A percentile compares a stretch with the other conserved stretches of the same genome.
phyloP scores from a whole-genome alignment of 2,329 filamentous ascomycete genomes.

The Fusarium algeriense region DNA sequence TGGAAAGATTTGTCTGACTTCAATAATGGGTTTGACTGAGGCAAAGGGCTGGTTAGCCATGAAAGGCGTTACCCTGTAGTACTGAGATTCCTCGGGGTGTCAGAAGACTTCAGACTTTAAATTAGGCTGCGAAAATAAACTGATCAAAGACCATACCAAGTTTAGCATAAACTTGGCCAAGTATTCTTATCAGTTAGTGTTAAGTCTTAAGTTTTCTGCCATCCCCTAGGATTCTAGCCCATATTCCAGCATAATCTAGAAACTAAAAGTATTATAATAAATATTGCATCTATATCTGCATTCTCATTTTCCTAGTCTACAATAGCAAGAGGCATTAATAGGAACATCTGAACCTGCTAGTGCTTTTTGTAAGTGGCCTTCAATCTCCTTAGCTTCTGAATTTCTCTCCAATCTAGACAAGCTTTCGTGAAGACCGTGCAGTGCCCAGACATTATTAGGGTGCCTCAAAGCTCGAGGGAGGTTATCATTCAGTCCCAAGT shows the following conservation, averaged over 20 bases:
- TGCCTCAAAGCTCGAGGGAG: conserved; percentile 75
- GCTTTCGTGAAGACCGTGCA: conserved; percentile 81
- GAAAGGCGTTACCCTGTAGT: neutral
- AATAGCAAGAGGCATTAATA: conserved; percentile 28
- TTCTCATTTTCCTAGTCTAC: neutral
- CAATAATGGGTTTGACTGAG: neutral
- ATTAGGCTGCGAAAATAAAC: too few relatives aligned
- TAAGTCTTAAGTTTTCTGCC: too few relatives aligned
- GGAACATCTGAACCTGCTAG: conserved; percentile 8
- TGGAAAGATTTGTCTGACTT: conserved; percentile 2
- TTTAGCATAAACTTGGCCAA: too few relatives aligned
- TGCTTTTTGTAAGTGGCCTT: conserved; percentile 1
- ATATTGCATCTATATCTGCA: rapidly evolving
- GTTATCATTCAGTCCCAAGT: conserved; percentile 70
- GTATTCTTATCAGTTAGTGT: too few relatives aligned
- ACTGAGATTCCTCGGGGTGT: too few relatives aligned
- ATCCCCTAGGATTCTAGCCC: neutral
- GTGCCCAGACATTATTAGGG: conserved; percentile 79
- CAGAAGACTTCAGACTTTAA: too few relatives aligned
- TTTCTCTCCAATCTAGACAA: conserved; percentile 63
- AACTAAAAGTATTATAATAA: rapidly evolving
- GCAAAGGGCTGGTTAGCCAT: conserved; percentile 10
- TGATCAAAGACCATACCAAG: too few relatives aligned
- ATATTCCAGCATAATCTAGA: neutral
- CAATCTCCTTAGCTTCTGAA: conserved; percentile 51